phyloP scores from a whole-genome alignment of 2,329 filamentous ascomycete species.

The Scolecobasidium constrictum region DNA sequence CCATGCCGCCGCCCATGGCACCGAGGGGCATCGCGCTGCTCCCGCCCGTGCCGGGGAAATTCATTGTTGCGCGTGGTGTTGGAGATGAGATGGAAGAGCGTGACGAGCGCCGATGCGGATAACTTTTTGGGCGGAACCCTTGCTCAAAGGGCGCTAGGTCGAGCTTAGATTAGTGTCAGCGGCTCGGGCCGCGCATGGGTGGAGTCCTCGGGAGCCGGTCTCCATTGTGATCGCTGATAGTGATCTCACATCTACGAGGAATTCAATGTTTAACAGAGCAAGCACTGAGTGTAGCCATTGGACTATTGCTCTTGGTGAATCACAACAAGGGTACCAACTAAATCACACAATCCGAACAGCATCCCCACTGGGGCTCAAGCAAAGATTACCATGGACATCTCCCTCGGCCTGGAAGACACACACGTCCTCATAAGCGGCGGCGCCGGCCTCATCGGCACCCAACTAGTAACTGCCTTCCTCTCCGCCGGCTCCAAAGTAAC shows the following conservation, averaged over 20 bases:
- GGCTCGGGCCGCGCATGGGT: background rate
- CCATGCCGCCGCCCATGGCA: slow-evolving; percentile 2
- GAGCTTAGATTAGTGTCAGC: background rate
- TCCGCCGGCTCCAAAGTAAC: slow-evolving; percentile 32
- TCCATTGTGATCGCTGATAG: background rate
- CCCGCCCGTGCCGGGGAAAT: slow-evolving; percentile 1
- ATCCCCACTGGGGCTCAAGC: too few species aligned
- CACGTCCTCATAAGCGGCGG: slow-evolving; percentile 33
- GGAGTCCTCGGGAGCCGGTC: too few species aligned
- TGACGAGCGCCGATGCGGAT: too few species aligned
- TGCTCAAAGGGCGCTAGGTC: background rate
- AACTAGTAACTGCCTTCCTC: slow-evolving; percentile 29
- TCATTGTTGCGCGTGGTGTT: background rate
- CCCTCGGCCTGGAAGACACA: slow-evolving; percentile 24
- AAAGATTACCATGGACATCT: slow-evolving; percentile 9
- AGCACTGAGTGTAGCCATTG: too few species aligned
- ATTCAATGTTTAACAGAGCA: too few species aligned
- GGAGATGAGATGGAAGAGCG: background rate
- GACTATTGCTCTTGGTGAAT: background rate
- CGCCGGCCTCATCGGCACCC: slow-evolving; percentile 28
- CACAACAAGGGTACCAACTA: background rate
- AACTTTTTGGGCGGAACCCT: background rate
- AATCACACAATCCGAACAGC: too few species aligned
- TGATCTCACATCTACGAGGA: too few species aligned
- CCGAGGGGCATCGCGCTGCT: slow-evolving; percentile 4